Evolutionary conservation across 352 stramenopile genomes (phyloP).

Genomic region (Phytophthora pisi): DNA sequence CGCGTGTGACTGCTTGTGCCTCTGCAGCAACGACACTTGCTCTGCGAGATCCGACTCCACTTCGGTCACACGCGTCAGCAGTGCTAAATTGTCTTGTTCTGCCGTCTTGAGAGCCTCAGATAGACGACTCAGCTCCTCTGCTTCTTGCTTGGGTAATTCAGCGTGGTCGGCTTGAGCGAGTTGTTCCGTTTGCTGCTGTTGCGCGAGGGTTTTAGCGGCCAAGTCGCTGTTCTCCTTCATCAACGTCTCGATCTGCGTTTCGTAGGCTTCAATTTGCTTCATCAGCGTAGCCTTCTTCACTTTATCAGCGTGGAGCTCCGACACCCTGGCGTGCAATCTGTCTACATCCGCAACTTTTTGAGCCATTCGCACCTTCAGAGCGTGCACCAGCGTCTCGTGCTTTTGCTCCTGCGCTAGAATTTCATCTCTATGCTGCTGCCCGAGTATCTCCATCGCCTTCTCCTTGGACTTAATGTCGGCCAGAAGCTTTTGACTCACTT

Average conservation of each 20-base stretch:
- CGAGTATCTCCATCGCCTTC: neutral
- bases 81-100: constrained; percentile 11
- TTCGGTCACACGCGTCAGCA: constrained; percentile 13
- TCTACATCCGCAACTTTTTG: constrained; percentile 21
- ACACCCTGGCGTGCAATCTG: constrained; percentile 6
- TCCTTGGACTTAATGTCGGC: constrained; percentile 9
- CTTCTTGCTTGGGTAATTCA: constrained; percentile 7
- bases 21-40: constrained; percentile 22
- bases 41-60: constrained; percentile 27
- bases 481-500: constrained; percentile 18
- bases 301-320: constrained; percentile 6
- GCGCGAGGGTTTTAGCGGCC: neutral
- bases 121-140: constrained; percentile 9
- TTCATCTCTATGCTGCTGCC: constrained; percentile 13
- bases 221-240: constrained; percentile 9
- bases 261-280: neutral
- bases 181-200: constrained; percentile 6
- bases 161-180: neutral
- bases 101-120: constrained; percentile 5
- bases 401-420: constrained; percentile 4
- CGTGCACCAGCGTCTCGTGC: constrained; percentile 23
- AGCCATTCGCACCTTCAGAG: constrained; percentile 20
- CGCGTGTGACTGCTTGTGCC: constrained; percentile 38
- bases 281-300: neutral
- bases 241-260: neutral